A percentile compares a stretch with the other conserved stretches of the same genome.
phyloP scores from a whole-genome alignment of 208 protist genomes.

The Leishmania martiniquensis region DNA sequence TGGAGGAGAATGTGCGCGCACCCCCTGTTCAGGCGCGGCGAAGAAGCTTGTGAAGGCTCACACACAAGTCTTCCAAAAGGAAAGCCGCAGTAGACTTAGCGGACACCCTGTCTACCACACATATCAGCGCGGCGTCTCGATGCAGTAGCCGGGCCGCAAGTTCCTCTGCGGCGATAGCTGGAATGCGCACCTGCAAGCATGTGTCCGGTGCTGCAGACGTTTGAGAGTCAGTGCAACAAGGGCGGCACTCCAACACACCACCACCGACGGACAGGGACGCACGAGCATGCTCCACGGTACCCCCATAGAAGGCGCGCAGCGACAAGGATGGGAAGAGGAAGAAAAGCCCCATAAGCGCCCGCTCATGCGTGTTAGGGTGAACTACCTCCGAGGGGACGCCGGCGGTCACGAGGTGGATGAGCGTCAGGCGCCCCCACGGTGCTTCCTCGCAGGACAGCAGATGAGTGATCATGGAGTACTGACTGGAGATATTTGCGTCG shows the following conservation, averaged over 20 bases:
- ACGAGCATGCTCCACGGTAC: not conserved
- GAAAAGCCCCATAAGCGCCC: conserved; percentile 15
- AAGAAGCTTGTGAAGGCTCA: conserved; percentile 4
- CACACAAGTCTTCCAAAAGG: not conserved
- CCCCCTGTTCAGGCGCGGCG: not conserved
- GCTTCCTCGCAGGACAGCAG: conserved; percentile 1
- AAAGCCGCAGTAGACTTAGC: not conserved
- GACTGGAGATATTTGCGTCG: conserved; percentile 10
- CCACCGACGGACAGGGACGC: not conserved
- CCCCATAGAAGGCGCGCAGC: conserved; percentile 7
- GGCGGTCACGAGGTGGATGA: conserved; percentile 15
- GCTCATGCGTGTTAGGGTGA: not conserved
- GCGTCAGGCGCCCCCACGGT: conserved; percentile 6
- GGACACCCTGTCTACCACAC: not conserved
- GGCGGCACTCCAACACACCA: not conserved
- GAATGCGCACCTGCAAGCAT: not conserved
- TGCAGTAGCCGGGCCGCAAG: not conserved
- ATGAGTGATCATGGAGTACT: conserved; percentile 28
- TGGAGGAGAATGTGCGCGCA: not conserved
- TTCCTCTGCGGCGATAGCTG: not conserved
- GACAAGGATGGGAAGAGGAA: conserved; percentile 14
- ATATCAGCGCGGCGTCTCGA: conserved; percentile 6
- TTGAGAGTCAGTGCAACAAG: not conserved
- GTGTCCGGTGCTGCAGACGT: not conserved
- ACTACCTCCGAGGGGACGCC: not conserved